Evolutionary conservation across 352 stramenopile genomes (phyloP).

Genomic region (Blastocystis sp.): DNA sequence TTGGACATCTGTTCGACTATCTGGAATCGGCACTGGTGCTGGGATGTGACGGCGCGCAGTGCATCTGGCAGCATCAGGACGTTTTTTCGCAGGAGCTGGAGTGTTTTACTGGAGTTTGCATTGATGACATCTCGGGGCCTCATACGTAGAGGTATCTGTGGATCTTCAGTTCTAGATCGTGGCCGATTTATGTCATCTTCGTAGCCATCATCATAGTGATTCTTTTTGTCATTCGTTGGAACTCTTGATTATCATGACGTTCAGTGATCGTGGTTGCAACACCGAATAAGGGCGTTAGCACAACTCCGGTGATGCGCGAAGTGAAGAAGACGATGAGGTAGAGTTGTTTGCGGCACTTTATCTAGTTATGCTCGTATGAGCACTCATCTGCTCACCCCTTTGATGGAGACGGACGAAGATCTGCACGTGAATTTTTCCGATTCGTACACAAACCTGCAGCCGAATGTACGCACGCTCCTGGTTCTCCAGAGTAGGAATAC

Average conservation of each 20-base stretch:
- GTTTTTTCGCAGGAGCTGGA: slow-evolving; percentile 9
- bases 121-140: neutral
- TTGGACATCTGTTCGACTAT: neutral
- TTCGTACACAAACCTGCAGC: neutral
- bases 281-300: neutral
- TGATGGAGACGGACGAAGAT: slow-evolving; percentile 42
- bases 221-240: neutral
- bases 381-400: slow-evolving; percentile 8
- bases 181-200: slow-evolving; percentile 7
- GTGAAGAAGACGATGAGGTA: slow-evolving; percentile 52
- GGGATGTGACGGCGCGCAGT: slow-evolving; percentile 1
- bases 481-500: neutral
- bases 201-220: neutral
- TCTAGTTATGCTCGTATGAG: slow-evolving; percentile 44
- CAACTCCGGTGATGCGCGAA: slow-evolving; percentile 20
- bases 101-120: neutral
- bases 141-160: neutral
- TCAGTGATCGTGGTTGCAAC: neutral
- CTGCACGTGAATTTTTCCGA: neutral
- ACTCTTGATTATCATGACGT: neutral
- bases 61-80: slow-evolving; percentile 9
- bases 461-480: neutral
- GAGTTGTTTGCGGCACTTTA: too few species aligned
- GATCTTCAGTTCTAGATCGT: neutral
- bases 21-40: neutral